Conservation (phyloP, 2,329 filamentous ascomycete genomes). For the Claviceps sp. region DNA sequence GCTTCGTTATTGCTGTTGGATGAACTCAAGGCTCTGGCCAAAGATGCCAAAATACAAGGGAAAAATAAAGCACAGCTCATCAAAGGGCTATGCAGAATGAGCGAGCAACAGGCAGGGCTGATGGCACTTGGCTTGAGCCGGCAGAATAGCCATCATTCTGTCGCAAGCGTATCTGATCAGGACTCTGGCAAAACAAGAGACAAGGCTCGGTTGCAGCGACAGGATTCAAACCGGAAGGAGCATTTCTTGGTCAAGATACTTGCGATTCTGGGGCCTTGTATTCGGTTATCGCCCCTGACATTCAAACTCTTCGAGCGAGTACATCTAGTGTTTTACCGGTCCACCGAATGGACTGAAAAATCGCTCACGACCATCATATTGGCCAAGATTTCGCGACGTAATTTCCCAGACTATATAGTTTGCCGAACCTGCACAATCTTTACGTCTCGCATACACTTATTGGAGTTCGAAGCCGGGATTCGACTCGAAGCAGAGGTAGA, state of each 20-base stretch:
- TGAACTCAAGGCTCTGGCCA: constrained; percentile 73
- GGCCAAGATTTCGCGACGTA: constrained; percentile 73
- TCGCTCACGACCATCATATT: constrained; percentile 90
- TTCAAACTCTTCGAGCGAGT: constrained; percentile 84
- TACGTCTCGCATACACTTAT: constrained; percentile 53
- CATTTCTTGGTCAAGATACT: constrained; percentile 71
- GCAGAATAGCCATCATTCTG: constrained; percentile 45
- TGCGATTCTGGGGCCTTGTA: constrained; percentile 64
- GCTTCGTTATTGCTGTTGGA: constrained; percentile 71
- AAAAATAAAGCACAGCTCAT: constrained; percentile 78
- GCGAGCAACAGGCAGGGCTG: constrained; percentile 63
- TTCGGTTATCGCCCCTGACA: constrained; percentile 59
- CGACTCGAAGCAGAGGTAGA: constrained; percentile 73
- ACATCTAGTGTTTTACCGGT: constrained; percentile 90
- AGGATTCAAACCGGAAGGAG: constrained; percentile 48
- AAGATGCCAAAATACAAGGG: constrained; percentile 73
- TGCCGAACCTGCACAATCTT: constrained; percentile 87
- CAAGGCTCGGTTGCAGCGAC: constrained; percentile 11
- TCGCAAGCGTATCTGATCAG: constrained; percentile 27
- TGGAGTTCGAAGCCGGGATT: constrained; percentile 84
- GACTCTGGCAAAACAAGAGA: constrained; percentile 17
- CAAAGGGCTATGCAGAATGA: constrained; percentile 58
- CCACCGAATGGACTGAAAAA: constrained; percentile 94
- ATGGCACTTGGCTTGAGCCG: constrained; percentile 53
- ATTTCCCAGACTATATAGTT: constrained; percentile 83